Evolutionary conservation across 345 rosid genomes (phyloP), one percentile per base, ranked within the genome.

Genomic region (Clausena lansium): DNA sequence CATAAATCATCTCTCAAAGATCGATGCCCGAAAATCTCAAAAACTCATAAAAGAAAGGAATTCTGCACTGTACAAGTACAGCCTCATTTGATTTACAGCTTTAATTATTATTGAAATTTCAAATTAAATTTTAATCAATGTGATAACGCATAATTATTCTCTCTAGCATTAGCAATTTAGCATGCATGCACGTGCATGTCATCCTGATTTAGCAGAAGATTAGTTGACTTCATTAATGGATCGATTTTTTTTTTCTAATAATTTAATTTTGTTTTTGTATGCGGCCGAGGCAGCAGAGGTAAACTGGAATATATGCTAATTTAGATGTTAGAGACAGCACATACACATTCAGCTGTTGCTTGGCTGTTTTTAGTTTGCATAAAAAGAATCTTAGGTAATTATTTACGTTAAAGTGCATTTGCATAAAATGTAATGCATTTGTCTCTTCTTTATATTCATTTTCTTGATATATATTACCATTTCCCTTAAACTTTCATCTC

Each of bases 101-200:
- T 4, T 15, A 27, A 54, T 52, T 30, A 54, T 52, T 30, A 30
- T 17, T 17, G 57, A 52, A 30, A 4, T 32, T 33, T 32, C 22
- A 32, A 32, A 0, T 0, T 30, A 32, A 32, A 0, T 0, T 30
- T 73, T 73, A 2, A n/a, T 47, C 33, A 67, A 66, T 22, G 35
- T 19, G 71, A 50, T 41, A 19, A 73, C 38, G 6, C 25, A 33
- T 27, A 24, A 63, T 55, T 25, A 63, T n/a, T 64, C 35, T 77
- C 7, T 15, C 68, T 3, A 77, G 89, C 86, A 87, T 81, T n/a
- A n/a, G n/a, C n/a, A n/a, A n/a, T n/a, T 67, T 3, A 77, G 89
- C 86, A 87, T 81, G 89, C 81, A 75, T 36, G 89, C 92, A 88
- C 88, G 90, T 88, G 92, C 82, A 84, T 76, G 82, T 79, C 76